A percentile compares a stretch with the other conserved stretches of the same genome.
Evolutionary conservation across 129 eudicot species (phyloP).

Genomic region (Calendula officinalis): DNA sequence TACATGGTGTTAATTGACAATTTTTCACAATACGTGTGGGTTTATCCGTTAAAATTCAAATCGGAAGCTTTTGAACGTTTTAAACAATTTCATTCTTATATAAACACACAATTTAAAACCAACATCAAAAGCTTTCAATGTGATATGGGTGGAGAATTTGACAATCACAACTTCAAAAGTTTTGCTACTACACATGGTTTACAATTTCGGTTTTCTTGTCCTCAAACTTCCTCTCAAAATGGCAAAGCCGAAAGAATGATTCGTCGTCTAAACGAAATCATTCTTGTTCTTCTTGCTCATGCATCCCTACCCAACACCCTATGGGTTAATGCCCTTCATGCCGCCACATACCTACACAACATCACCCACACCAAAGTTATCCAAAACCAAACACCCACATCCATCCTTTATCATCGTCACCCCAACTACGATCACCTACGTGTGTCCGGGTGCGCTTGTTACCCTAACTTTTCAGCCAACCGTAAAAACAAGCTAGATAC

Average conservation of each 20-base stretch:
- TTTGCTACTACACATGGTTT: background rate
- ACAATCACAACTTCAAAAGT: background rate
- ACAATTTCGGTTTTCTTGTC: too few relatives aligned
- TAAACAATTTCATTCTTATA: background rate
- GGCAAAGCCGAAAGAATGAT: too few relatives aligned
- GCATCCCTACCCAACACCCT: background rate
- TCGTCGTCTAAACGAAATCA: too few relatives aligned
- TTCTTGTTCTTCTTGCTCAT: background rate
- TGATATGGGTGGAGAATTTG: too few relatives aligned
- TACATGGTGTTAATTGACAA: background rate
- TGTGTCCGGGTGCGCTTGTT: background rate
- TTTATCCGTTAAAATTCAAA: too few relatives aligned
- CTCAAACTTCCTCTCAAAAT: too few relatives aligned
- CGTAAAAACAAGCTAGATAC: too few relatives aligned
- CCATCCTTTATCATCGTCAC: background rate
- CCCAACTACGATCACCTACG: background rate
- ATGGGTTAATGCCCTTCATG: background rate
- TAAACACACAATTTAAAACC: background rate
- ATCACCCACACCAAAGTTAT: background rate
- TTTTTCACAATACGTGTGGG: background rate
- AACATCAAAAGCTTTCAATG: too few relatives aligned
- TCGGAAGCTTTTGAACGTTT: background rate
- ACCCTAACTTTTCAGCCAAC: too few relatives aligned
- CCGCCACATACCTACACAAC: too few relatives aligned
- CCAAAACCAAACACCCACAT: background rate